Base-by-base conservation (phyloP, 2,329 filamentous ascomycete species). In the Colletotrichum chrysophilum region DNA sequence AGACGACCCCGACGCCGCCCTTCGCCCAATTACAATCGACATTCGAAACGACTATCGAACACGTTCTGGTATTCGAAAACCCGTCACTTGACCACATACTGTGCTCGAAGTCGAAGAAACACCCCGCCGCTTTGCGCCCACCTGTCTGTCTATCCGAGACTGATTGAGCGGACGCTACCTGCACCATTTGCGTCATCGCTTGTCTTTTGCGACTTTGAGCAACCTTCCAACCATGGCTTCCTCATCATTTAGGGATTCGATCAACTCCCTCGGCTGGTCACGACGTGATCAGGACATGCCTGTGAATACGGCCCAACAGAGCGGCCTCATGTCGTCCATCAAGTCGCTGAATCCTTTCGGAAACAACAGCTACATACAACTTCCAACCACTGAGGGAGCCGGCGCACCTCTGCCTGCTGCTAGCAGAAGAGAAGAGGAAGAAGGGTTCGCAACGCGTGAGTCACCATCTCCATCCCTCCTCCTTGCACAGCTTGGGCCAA, bases 371-470 rank as follows among this genome's bases (percentile, higher is more conserved):
- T 97, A 98, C 90, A 94, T 98, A 79, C 93, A 94, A 84, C 92
- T 99, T 66, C 96, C 97, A 72, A 97, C 95, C 67, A 93, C 93
- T 79, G 96, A 98, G 83, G 90, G 91, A 79, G 89, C 95, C 43
- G 96, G 95, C 65, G 96, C 96, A 78, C 96, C 96, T 78, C 87
- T 98, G 66, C 96, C 96, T 68, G 96, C 96, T 76, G 92, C 95
- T 77, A 95, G 85, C 82, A 91, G 96, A 81, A 93, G 96, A 80
- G 96, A 98, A 83, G 97, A 98, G 85, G 96, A 98, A 83, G 97
- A 98, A 86, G 95, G 93, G 78, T 98, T 95, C 93, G 96, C 98
- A 91, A 93, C 94, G 82, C 89, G 97, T 99, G 92, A 96, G 97
- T 91, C 80, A 80, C 78, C 21, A 30, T 64, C 30, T 36, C 13